Evolutionary conservation across 2,329 filamentous ascomycete genomes (phyloP).

Genomic region (Alternaria brassicicola): DNA sequence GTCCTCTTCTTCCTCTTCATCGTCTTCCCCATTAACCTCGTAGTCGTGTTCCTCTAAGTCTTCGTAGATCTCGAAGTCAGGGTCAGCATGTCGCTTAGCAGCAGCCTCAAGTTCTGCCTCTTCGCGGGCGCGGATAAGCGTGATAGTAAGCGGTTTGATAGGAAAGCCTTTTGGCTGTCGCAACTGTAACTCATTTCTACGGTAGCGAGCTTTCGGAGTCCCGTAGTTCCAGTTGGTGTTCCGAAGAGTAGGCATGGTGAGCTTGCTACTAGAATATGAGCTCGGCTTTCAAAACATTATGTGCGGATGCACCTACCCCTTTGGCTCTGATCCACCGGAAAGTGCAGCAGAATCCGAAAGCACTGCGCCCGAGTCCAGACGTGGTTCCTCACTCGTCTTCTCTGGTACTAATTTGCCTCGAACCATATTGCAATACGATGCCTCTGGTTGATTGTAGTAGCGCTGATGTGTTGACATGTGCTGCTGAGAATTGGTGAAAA

Average conservation of each 20-base stretch:
- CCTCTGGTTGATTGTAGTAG: not conserved
- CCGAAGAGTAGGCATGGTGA: not conserved
- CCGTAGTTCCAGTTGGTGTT: conserved; percentile 1
- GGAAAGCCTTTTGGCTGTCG: conserved; percentile 13
- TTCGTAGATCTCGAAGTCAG: conserved; percentile 4
- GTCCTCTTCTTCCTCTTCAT: not conserved
- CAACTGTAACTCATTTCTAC: conserved; percentile 2
- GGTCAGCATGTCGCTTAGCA: not conserved
- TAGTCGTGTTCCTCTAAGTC: not conserved
- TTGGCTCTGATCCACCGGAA: not conserved
- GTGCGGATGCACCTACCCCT: not conserved
- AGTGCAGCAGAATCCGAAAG: conserved; percentile 5
- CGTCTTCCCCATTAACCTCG: not conserved
- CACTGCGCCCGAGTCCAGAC: conserved; percentile 8
- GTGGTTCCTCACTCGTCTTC: not conserved
- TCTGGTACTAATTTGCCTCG: not conserved
- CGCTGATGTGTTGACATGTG: not conserved
- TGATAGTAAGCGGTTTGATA: conserved; percentile 5
- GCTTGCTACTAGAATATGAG: conserved; percentile 1
- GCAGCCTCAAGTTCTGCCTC: conserved; percentile 1
- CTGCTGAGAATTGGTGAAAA: not conserved
- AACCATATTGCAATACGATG: not conserved
- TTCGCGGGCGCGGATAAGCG: conserved; percentile 2
- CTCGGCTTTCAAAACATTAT: not conserved
- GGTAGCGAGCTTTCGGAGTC: not conserved